These are phyloP conservation scores for Lineolata rhizophorae DNA, from an alignment of 495 filamentous ascomycete genomes.

Conservation along the genomic window DNA sequence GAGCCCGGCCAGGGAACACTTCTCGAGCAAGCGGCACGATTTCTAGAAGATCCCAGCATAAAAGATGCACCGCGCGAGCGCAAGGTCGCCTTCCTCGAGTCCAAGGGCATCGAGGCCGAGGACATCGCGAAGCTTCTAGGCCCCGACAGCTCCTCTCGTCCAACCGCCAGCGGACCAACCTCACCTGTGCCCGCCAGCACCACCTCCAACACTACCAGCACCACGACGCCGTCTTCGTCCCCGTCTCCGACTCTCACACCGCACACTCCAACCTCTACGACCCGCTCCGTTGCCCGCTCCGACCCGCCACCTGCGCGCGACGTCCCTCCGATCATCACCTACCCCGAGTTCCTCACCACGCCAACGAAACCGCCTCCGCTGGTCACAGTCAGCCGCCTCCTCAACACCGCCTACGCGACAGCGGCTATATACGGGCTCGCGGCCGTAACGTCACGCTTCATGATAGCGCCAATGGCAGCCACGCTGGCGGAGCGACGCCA, in stretches of 20 bases:
- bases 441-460: conserved; percentile 59
- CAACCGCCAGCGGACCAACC: conserved; percentile 2
- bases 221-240: no score
- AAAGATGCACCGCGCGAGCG: conserved; percentile 42
- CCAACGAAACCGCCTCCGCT: conserved; percentile 49
- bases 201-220: conserved; percentile 1
- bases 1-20: conserved; percentile 1
- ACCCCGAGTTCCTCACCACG: conserved; percentile 74
- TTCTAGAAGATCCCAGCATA: conserved; percentile 64
- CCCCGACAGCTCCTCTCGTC: no score
- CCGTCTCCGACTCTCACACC: background rate
- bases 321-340: conserved; percentile 80
- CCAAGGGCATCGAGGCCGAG: conserved; percentile 46
- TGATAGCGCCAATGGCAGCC: conserved; percentile 66
- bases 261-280: background rate
- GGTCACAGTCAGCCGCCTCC: conserved; percentile 48
- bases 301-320: conserved; percentile 18
- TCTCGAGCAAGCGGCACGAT: conserved; percentile 43
- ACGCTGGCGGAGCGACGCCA: conserved; percentile 57
- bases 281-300: no score
- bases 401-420: conserved; percentile 60
- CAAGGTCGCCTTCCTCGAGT: conserved; percentile 57
- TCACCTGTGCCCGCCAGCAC: background rate
- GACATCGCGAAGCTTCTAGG: conserved; percentile 49
- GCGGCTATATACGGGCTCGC: conserved; percentile 55